Evolutionary conservation across 768 basidiomycete genomes (phyloP).

Genomic region (Naganishia kalamii): DNA sequence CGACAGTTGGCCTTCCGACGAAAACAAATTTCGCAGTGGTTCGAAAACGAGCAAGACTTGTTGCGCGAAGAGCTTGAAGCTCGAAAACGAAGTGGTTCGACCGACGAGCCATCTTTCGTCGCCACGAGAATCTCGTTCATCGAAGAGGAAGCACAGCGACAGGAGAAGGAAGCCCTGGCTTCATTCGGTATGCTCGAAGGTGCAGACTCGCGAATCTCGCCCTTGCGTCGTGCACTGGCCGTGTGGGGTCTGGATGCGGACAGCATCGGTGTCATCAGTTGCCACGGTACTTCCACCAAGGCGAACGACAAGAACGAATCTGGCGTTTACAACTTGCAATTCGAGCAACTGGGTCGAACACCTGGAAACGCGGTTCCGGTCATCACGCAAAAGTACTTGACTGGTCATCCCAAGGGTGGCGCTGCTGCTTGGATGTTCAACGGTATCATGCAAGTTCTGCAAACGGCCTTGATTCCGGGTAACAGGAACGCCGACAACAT

Average conservation of each 20-base stretch:
- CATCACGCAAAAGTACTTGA: constrained; percentile 93
- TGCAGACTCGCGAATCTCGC: constrained; percentile 73
- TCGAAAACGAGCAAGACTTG: constrained; percentile 76
- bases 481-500: constrained; percentile 94
- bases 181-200: constrained; percentile 95
- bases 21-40: constrained; percentile 89
- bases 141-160: constrained; percentile 80
- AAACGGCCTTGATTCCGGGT: constrained; percentile 80
- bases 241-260: constrained; percentile 93
- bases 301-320: constrained; percentile 94
- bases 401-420: constrained; percentile 97
- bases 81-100: constrained; percentile 11
- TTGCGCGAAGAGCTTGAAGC: constrained; percentile 64
- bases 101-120: constrained; percentile 63
- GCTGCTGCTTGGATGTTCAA: constrained; percentile 98
- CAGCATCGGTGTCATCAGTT: constrained; percentile 60
- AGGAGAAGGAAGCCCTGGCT: constrained; percentile 87
- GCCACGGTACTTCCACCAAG: constrained; percentile 52
- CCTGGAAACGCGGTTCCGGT: constrained; percentile 95
- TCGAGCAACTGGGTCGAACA: constrained; percentile 79
- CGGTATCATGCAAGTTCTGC: constrained; percentile 79
- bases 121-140: constrained; percentile 71
- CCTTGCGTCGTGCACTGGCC: constrained; percentile 88
- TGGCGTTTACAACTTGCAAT: constrained; percentile 90
- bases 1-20: constrained; percentile 95